phyloP scores from a whole-genome alignment of 2,329 filamentous ascomycete species.

The Taxawa tesnikishii region DNA sequence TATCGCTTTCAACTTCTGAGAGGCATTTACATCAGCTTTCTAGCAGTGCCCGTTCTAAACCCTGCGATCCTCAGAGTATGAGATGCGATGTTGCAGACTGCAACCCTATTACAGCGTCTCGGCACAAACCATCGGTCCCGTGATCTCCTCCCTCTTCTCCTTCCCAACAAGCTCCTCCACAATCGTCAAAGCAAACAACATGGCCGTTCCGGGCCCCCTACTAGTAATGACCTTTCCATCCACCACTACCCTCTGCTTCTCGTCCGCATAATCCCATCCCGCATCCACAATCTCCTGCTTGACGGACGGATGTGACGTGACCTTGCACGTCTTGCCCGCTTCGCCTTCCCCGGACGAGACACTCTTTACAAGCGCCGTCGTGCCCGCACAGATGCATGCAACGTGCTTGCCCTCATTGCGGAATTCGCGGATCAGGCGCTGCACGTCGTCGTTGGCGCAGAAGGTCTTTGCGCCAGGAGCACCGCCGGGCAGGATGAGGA shows the following conservation, averaged over 20 bases:
- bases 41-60: no score
- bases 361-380: conserved; percentile 22
- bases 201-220: conserved; percentile 25
- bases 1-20: no score
- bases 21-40: no score
- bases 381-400: conserved; percentile 25
- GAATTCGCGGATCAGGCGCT: conserved; percentile 19
- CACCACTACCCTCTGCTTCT: conserved; percentile 22
- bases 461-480: conserved; percentile 24
- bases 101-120: conserved; percentile 5
- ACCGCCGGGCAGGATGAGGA: conserved; percentile 26
- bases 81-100: no score
- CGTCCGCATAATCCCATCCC: conserved; percentile 23
- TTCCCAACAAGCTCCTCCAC: conserved; percentile 24
- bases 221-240: conserved; percentile 20
- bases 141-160: conserved; percentile 36
- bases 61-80: no score
- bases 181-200: conserved; percentile 25
- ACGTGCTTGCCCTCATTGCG: conserved; percentile 19
- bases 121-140: conserved; percentile 31
- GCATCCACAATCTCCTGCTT: conserved; percentile 15
- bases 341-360: conserved; percentile 5
- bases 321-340: conserved; percentile 12
- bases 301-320: conserved; percentile 25
- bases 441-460: conserved; percentile 12